Evolutionary conservation across 2,329 filamentous ascomycete species (phyloP).

Genomic region (Colletotrichum sp.): DNA sequence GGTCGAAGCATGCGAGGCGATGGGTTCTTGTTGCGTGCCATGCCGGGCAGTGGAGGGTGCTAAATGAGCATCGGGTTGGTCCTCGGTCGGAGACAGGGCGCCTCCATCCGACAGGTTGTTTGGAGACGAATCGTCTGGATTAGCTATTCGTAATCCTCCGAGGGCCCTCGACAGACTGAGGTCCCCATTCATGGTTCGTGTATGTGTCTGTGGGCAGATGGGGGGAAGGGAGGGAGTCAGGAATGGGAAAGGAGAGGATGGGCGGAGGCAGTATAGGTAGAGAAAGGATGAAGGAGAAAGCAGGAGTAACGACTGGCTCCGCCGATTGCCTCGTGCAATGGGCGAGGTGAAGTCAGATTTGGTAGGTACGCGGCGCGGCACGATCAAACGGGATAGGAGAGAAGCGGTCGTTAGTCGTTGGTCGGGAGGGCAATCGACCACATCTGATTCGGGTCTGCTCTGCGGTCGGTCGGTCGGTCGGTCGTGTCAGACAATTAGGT

Average conservation of each 20-base stretch:
- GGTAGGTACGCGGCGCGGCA: constrained; percentile 5
- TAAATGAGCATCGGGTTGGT: constrained; percentile 19
- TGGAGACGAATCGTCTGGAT: constrained; percentile 68
- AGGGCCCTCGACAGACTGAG: constrained; percentile 90
- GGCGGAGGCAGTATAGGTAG: neutral
- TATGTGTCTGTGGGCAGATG: constrained; percentile 5
- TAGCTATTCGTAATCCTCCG: constrained; percentile 94
- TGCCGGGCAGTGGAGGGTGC: neutral
- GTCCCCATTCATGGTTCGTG: constrained; percentile 81
- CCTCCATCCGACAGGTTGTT: neutral
- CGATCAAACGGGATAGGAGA: constrained; percentile 7
- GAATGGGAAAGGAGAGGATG: neutral
- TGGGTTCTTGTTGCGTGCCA: neutral
- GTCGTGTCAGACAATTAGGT: neutral
- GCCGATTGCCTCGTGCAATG: neutral
- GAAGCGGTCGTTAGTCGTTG: neutral
- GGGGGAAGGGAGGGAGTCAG: neutral
- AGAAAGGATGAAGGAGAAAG: neutral
- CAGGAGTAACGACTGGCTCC: neutral
- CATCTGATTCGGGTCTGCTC: neutral
- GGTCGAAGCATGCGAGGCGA: neutral
- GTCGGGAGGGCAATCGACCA: neutral
- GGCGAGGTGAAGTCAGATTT: neutral
- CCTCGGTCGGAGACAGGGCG: constrained; percentile 33
- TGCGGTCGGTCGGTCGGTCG: neutral